Base-by-base conservation (phyloP, 495 filamentous ascomycete species). In the Aspergillus mulundensis region DNA sequence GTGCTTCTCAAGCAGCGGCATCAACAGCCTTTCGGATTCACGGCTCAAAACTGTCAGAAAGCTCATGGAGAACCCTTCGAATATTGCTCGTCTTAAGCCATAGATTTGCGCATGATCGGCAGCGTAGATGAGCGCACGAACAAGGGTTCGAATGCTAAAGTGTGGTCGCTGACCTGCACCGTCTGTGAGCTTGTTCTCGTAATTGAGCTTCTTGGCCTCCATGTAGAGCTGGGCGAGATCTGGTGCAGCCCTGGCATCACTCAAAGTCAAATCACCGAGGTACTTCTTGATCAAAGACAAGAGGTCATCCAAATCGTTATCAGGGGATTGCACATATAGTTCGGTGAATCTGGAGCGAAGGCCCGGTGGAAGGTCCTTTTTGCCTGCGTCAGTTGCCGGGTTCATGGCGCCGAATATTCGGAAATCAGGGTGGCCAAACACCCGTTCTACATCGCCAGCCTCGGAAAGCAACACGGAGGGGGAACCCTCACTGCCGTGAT, bases 321-420 rank as follows among this genome's bases (percentile, higher is more conserved):
- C 95, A 0, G 94, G 91, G 45, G 88, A 90, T 50, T 87, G 80
- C 11, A 99, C 89, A 66, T 93, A 99, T 15, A 97, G 74, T 65
- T 99, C 95, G 0, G 93, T 96, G 66, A 99, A 99, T 18, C 91
- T 81, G 41, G 89, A 91, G 23, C 90, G 78, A 28, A 95, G 76
- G 5, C 94, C 90, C 49, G 86, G 82, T 0, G 91, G 92, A 3
- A 99, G 77, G 67, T 97, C 94, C 53, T 90, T 84, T 74, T 97
- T 99, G 30, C 95, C 95, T 54, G 96, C 83, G 77, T 99, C 95
- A 12, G 93, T 97, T 11, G 95, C 93, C 42, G 95, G 95, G 64
- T 99, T 99, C 95, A 99, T 99, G 42, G 94, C 94, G 21, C 89
- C 95, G 70, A 99, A 97, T 21, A 99, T 87, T 30, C 95, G 85